phyloP scores from a whole-genome alignment of 2,329 filamentous ascomycete species.

The Epichloe uncinata region DNA sequence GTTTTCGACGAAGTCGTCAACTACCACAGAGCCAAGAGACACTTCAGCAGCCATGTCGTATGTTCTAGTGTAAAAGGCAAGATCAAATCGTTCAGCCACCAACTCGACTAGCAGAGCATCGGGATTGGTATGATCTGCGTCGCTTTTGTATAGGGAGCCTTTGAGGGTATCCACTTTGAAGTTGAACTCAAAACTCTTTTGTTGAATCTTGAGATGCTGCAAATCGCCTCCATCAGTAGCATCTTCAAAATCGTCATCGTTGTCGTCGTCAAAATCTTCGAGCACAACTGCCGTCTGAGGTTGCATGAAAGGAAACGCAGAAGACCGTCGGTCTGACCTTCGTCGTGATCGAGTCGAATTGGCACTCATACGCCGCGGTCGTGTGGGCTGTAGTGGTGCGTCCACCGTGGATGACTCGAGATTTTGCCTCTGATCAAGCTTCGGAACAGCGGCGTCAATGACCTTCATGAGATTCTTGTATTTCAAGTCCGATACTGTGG shows the following conservation, averaged over 20 bases:
- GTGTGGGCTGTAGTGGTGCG: conserved; percentile 13
- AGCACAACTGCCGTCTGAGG: conserved; percentile 66
- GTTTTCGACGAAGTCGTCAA: conserved; percentile 92
- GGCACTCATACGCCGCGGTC: conserved; percentile 33
- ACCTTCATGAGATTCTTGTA: conserved; percentile 96
- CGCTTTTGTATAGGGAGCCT: conserved; percentile 80
- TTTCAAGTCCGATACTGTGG: conserved; percentile 82
- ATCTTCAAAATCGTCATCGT: conserved; percentile 55
- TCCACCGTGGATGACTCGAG: conserved; percentile 14
- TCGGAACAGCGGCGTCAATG: conserved; percentile 89
- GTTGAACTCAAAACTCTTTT: conserved; percentile 89
- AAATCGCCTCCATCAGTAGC: conserved; percentile 42
- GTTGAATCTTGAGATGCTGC: conserved; percentile 59
- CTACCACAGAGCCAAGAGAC: conserved; percentile 68
- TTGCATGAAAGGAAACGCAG: conserved; percentile 60
- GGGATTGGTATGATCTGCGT: conserved; percentile 59
- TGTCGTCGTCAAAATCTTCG: conserved; percentile 59
- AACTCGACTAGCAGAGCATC: conserved; percentile 83
- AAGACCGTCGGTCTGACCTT: conserved; percentile 44
- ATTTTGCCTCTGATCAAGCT: conserved; percentile 40
- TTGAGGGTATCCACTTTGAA: conserved; percentile 92
- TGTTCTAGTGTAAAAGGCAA: conserved; percentile 77
- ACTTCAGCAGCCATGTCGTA: conserved; percentile 93
- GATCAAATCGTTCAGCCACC: conserved; percentile 74
- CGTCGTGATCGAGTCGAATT: conserved; percentile 32